Conservation (phyloP, 495 filamentous ascomycete species). For the Apiosordaria backusii region DNA sequence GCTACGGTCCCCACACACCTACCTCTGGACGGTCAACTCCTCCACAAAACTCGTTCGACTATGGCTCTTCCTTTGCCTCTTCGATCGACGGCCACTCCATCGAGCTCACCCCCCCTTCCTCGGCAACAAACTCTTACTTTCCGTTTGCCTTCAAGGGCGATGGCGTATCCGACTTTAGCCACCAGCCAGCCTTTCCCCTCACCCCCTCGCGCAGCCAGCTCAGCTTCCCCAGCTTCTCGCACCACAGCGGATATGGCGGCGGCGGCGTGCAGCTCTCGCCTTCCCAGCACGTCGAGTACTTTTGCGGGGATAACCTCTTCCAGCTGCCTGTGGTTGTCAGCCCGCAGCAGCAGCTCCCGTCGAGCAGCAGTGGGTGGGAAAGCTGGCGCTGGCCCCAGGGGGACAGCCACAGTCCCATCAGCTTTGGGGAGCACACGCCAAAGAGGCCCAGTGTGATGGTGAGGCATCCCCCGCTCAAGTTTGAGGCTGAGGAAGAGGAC, state of each 20-base stretch:
- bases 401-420: conserved; percentile 28
- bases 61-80: conserved; percentile 24
- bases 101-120: conserved; percentile 39
- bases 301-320: conserved; percentile 14
- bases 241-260: conserved; percentile 5
- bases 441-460: neutral
- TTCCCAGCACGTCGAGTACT: conserved; percentile 20
- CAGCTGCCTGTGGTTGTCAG: conserved; percentile 9
- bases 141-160: conserved; percentile 25
- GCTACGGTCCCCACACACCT: conserved; percentile 40
- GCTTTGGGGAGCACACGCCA: conserved; percentile 14
- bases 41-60: conserved; percentile 23
- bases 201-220: conserved; percentile 24
- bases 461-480: neutral
- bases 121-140: conserved; percentile 35
- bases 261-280: conserved; percentile 14
- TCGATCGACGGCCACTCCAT: conserved; percentile 15
- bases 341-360: conserved; percentile 9
- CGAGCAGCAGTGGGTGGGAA: conserved; percentile 7
- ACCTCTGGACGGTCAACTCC: conserved; percentile 34
- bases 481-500: conserved; percentile 12
- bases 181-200: conserved; percentile 20
- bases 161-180: conserved; percentile 18
- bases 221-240: neutral
- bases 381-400: conserved; percentile 14